Evolutionary conservation across 2,329 filamentous ascomycete genomes (phyloP), one percentile per base, ranked within the genome.

Genomic region (Arthroderma sp.): DNA sequence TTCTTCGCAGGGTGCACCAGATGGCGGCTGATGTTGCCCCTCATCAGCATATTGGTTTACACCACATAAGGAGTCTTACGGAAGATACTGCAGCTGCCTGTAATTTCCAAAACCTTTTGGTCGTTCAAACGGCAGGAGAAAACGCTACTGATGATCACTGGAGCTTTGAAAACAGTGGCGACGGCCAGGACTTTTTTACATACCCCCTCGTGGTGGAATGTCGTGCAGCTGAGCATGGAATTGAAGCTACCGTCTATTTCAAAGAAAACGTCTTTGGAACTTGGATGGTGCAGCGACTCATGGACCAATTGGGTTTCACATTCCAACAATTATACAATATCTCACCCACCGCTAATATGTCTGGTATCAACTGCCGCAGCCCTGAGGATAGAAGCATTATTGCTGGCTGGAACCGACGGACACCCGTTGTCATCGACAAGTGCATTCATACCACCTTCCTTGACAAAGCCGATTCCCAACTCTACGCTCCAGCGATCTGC

Each of bases 191-290:
- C n/a, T 51, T 51, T 22, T 46, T 48, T 38, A 50, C 50, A 6
- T 51, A 51, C 27, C 48, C 50, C 7, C 69, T 83, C 30, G 81
- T 82, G 66, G 62, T 82, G 15, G 78, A 81, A 36, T 82, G 78
- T 57, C 77, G 73, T 3, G 62, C 81, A 4, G 55, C 51, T 0
- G 71, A 75, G 32, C 65, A 70, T 2, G 65, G 68, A 1, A 74
- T 82, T 54, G 59, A 73, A 10, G 65, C 78, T 45, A 78, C 77
- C 64, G 77, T 77, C 0, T 79, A 78, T 53, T 81, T 81, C 53
- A 78, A 83, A 54, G 77, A 76, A 22, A 71, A 72, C n/a, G 70
- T 72, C 0, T 71, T 82, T 11, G 64, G 65, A 11, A 66, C 63
- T 30, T 59, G 63, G 27, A 67, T 71, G 11, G 74, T 80, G 62